phyloP scores from a whole-genome alignment of 192 early-diverging fungal genomes.

The Coemansia sp. region DNA sequence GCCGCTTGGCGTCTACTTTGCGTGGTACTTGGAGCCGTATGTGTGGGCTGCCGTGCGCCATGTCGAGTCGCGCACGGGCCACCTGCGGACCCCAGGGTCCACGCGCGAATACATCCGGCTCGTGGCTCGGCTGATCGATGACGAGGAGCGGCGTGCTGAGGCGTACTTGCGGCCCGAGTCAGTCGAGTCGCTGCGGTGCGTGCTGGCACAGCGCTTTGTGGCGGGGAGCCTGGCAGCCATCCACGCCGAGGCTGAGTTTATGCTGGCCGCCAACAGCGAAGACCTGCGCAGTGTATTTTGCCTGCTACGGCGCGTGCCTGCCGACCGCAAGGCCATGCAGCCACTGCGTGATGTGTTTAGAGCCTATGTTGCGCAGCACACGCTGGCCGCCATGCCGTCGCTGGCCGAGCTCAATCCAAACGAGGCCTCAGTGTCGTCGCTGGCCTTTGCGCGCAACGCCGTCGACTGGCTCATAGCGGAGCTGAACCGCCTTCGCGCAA shows the following conservation, averaged over 20 bases:
- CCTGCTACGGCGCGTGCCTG: conserved; percentile 68
- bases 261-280: conserved; percentile 77
- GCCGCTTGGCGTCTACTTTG: background rate
- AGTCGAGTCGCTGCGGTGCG: conserved; percentile 65
- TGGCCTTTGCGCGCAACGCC: background rate
- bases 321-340: conserved; percentile 63
- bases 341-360: conserved; percentile 78
- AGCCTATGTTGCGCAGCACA: conserved; percentile 73
- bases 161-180: conserved; percentile 78
- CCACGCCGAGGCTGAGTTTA: conserved; percentile 80
- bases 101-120: conserved; percentile 92
- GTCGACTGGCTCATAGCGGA: background rate
- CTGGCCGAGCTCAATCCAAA: conserved; percentile 59
- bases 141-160: conserved; percentile 78
- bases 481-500: background rate
- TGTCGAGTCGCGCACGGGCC: conserved; percentile 70
- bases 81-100: conserved; percentile 79
- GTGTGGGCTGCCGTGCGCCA: conserved; percentile 55
- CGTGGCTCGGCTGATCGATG: conserved; percentile 65
- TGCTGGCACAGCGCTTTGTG: conserved; percentile 79
- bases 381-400: conserved; percentile 70
- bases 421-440: background rate
- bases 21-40: conserved; percentile 2
- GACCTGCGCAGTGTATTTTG: conserved; percentile 86
- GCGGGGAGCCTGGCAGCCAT: conserved; percentile 71